Percentiles rank a stretch among this genome's conserved stretches.
These are phyloP conservation scores for Nicotiana tabacum DNA, from an alignment of 257 asterid species.

Conservation along the genomic window DNA sequence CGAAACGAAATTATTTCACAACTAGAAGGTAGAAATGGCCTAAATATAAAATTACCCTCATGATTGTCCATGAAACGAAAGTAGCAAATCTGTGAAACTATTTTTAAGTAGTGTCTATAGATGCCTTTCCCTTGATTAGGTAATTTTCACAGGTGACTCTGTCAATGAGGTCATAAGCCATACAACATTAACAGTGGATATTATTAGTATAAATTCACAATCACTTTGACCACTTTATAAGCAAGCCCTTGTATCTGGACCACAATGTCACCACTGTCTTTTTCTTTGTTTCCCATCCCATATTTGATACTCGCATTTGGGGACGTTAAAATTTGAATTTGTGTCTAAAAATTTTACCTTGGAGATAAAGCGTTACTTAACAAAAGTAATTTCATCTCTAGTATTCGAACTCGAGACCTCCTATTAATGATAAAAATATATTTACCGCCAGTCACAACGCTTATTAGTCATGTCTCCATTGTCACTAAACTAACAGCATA, in stretches of 20 bases:
- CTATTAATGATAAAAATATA: no score
- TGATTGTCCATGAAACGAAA: not conserved
- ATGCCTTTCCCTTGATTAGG: no score
- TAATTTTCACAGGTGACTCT: no score
- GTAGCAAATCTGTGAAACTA: no score
- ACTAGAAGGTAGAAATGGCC: not conserved
- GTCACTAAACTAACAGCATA: not conserved
- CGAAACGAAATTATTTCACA: not conserved
- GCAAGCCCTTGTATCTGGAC: not conserved
- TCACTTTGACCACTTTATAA: no score
- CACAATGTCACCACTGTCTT: not conserved
- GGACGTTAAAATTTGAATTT: no score
- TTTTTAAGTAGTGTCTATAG: no score
- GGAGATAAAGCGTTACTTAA: fast-evolving
- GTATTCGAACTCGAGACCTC: fast-evolving
- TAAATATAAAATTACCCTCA: not conserved
- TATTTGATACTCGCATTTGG: no score
- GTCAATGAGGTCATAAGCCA: not conserved
- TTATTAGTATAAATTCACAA: not conserved
- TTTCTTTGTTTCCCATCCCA: no score
- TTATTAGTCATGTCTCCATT: not conserved
- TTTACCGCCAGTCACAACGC: no score
- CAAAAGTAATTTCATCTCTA: no score
- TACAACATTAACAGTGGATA: not conserved
- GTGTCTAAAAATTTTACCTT: fast-evolving